Percentiles rank a stretch among this genome's conserved stretches.
Conservation (phyloP, 2,329 filamentous ascomycete genomes). For the Neofusicoccum laricinum region DNA sequence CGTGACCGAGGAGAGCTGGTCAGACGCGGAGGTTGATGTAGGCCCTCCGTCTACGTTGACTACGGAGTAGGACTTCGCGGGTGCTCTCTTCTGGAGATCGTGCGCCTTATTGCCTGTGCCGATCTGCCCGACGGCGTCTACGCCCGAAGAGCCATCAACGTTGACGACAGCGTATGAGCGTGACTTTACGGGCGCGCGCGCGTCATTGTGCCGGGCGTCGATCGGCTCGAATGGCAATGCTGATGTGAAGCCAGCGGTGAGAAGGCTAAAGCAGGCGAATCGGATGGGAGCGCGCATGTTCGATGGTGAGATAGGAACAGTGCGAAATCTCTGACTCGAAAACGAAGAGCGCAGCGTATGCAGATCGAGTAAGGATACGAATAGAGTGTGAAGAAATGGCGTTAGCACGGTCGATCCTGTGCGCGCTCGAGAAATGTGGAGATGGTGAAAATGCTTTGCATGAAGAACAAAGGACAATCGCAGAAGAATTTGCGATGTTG, state of each 20-base stretch:
- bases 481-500: background rate
- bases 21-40: conserved; percentile 19
- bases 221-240: conserved; percentile 10
- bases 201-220: background rate
- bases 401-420: conserved; percentile 6
- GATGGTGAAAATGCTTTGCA: conserved; percentile 7
- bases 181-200: background rate
- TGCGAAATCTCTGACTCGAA: background rate
- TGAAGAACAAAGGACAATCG: conserved; percentile 4
- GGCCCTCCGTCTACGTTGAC: conserved; percentile 40
- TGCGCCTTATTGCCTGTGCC: conserved; percentile 8
- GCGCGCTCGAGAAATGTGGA: conserved; percentile 12
- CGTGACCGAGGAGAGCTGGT: background rate
- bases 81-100: conserved; percentile 21
- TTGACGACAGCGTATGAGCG: conserved; percentile 13
- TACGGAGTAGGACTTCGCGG: conserved; percentile 35
- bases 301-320: background rate
- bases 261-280: conserved; percentile 5
- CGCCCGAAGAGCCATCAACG: background rate
- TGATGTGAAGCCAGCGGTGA: conserved; percentile 4
- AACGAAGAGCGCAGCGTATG: background rate
- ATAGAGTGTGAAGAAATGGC: background rate
- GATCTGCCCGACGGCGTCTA: background rate
- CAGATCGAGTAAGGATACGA: conserved; percentile 7
- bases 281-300: conserved; percentile 8